Conservation (phyloP, 305 asterid genomes). For the Rubia balearica region DNA sequence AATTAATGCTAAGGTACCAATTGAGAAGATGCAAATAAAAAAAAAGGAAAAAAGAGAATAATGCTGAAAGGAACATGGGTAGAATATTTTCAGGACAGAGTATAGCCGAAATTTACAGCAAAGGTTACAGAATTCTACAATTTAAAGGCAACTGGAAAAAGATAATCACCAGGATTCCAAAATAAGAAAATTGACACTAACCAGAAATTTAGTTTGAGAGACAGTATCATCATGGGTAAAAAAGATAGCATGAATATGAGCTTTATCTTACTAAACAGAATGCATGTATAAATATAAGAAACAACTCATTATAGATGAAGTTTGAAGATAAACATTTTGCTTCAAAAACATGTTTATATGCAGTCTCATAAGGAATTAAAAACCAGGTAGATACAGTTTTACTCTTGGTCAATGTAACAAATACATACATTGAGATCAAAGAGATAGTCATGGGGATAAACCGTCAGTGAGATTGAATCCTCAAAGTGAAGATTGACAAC, state of each 20-base stretch:
- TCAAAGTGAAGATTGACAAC: slow-evolving; percentile 68
- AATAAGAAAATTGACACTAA: not conserved
- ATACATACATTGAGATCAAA: slow-evolving; percentile 41
- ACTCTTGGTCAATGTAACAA: not conserved
- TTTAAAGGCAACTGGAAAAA: not conserved
- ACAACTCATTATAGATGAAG: no score
- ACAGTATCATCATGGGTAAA: not conserved
- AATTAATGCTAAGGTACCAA: no score
- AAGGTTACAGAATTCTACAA: no score
- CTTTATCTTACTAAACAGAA: not conserved
- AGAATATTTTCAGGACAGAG: no score
- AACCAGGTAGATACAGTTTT: not conserved
- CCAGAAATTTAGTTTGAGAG: not conserved
- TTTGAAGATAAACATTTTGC: not conserved
- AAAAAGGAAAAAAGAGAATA: no score
- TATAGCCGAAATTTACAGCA: no score
- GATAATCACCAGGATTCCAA: not conserved
- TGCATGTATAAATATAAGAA: not conserved
- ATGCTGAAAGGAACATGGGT: not conserved
- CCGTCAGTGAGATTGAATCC: slow-evolving; percentile 48
- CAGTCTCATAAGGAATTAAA: not conserved
- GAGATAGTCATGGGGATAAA: slow-evolving; percentile 75
- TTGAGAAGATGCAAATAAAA: no score
- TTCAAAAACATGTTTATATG: not conserved
- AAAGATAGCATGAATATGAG: not conserved